phyloP scores from a whole-genome alignment of 352 stramenopile genomes.

The Phytophthora citricola region DNA sequence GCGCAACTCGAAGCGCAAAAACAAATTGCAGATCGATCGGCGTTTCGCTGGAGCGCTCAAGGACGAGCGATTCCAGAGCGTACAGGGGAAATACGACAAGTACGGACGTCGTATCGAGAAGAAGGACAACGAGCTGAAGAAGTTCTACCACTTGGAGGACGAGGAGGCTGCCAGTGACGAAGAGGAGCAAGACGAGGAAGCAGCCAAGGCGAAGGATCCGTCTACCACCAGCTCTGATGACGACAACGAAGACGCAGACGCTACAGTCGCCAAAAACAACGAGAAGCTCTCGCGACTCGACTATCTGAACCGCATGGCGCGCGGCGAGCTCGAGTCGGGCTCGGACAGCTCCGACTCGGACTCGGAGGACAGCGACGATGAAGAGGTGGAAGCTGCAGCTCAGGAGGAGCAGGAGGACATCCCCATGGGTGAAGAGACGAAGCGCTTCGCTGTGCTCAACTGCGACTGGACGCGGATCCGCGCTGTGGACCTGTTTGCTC shows the following conservation, averaged over 20 bases:
- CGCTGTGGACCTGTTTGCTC: constrained; percentile 95
- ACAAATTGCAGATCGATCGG: constrained; percentile 84
- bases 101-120: constrained; percentile 86
- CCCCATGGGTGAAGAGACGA: constrained; percentile 84
- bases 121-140: constrained; percentile 78
- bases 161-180: constrained; percentile 32
- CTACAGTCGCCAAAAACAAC: constrained; percentile 44
- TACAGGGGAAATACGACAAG: constrained; percentile 89
- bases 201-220: constrained; percentile 35
- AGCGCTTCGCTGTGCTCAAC: constrained; percentile 94
- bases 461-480: constrained; percentile 97
- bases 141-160: constrained; percentile 82
- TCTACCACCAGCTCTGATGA: constrained; percentile 44
- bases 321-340: constrained; percentile 72
- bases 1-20: constrained; percentile 80
- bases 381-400: constrained; percentile 47
- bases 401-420: constrained; percentile 78
- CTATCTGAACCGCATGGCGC: constrained; percentile 87
- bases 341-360: constrained; percentile 59
- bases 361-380: constrained; percentile 59
- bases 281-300: constrained; percentile 83
- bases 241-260: constrained; percentile 37
- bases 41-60: constrained; percentile 78
- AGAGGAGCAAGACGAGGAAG: constrained; percentile 37
- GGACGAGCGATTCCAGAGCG: constrained; percentile 82